These are phyloP conservation scores for Logfia minima DNA, from an alignment of 129 eudicot species.

Conservation along the genomic window DNA sequence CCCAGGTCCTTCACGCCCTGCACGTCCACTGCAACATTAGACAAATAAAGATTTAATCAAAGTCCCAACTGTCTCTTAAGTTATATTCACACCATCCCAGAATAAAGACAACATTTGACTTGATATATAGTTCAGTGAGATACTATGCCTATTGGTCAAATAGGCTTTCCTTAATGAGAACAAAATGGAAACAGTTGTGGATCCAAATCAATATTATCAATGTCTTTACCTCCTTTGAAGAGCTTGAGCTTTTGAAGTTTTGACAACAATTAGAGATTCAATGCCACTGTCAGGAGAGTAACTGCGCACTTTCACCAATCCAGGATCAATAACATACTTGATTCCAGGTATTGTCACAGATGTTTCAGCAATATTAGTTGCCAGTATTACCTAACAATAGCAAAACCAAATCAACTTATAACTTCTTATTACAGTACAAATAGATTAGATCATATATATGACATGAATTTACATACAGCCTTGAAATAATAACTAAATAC, in stretches of 20 bases:
- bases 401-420: conserved; percentile 5
- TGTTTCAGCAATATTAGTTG: conserved; percentile 97
- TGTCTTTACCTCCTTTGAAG: conserved; percentile 79
- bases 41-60: conserved; percentile 14
- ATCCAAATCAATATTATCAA: neutral
- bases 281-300: conserved; percentile 78
- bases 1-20: conserved; percentile 99
- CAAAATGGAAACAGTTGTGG: neutral
- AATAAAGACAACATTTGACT: neutral
- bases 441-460: conserved; percentile 4
- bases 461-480: neutral
- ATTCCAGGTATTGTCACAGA: conserved; percentile 99
- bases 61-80: neutral
- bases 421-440: neutral
- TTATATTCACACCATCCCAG: neutral
- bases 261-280: conserved; percentile 73
- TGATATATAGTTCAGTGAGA: neutral
- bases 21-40: conserved; percentile 79
- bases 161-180: neutral
- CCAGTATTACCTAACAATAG: conserved; percentile 67
- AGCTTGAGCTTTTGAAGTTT: conserved; percentile 97
- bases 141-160: neutral
- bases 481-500: neutral
- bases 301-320: conserved; percentile 90
- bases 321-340: conserved; percentile 93